Evolutionary conservation across 768 basidiomycete genomes (phyloP), one percentile per base, ranked within the genome.

Genomic region (Pisolithus sp.): DNA sequence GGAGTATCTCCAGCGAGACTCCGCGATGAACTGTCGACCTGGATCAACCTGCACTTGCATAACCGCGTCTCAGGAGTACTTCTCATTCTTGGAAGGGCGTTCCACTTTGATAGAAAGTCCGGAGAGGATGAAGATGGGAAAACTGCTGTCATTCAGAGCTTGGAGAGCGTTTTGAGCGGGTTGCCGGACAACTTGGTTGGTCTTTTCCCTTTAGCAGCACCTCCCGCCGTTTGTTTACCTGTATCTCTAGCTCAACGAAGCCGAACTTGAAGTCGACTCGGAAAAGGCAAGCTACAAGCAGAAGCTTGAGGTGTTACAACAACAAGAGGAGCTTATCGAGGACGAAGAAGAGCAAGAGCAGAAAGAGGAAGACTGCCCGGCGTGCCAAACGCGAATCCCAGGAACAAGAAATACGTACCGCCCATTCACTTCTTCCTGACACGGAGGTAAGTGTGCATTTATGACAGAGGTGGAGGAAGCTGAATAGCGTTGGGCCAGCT

Each of bases 241-340:
- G 20, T 52, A 59, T 17, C 58, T 49, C 24, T 9, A 97, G 94
- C 79, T 98, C 42, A 97, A 89, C 68, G 96, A 98, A 75, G 92
- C 96, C 8, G 96, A 98, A 66, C 79, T 98, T 46, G 90, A 94
- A 68, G 95, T 98, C 21, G 90, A 93, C 58, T 89, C 86, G 21
- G 94, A 95, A 38, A 86, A 86, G 47, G 92, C 93, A 20, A 91
- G 85, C 61, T 97, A 96, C 79, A 95, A 96, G 75, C 91, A 98
- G 76, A 96, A 95, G 71, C 80, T 99, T 50, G 96, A 98, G 56
- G 95, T 99, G 23, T 73, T 99, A 65, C 92, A 96, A 61, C 91
- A 99, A 61, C 96, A 99, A 69, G 91, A 99, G 66, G 96, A 99
- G 68, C 90, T 99, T 55, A 99, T 99, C 65, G 94, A 99, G 65